These are phyloP conservation scores for Cardiospermum halicacabum DNA, from an alignment of 345 rosid species.

Conservation along the genomic window DNA sequence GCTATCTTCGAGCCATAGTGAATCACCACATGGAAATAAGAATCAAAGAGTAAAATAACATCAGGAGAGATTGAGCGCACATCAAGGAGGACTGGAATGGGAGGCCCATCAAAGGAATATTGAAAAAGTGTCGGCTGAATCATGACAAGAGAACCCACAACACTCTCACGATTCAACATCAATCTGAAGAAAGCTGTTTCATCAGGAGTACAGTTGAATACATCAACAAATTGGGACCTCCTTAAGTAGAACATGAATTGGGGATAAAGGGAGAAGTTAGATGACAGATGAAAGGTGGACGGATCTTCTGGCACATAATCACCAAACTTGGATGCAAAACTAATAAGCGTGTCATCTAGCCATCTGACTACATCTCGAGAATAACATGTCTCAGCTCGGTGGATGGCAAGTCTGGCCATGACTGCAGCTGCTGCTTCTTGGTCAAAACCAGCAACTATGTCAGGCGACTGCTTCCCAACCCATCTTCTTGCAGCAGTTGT, in stretches of 20 bases:
- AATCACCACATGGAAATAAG: slow-evolving; percentile 82
- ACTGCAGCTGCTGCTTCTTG: slow-evolving; percentile 97
- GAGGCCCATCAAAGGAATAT: slow-evolving; percentile 92
- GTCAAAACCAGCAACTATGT: slow-evolving; percentile 77
- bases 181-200: slow-evolving; percentile 84
- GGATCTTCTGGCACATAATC: slow-evolving; percentile 90
- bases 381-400: slow-evolving; percentile 59
- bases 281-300: slow-evolving; percentile 79
- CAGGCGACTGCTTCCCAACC: slow-evolving; percentile 73
- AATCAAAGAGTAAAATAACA: slow-evolving; percentile 83
- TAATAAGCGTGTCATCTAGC: slow-evolving; percentile 79
- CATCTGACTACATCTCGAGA: slow-evolving; percentile 86
- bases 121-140: slow-evolving; percentile 89
- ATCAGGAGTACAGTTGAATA: slow-evolving; percentile 81
- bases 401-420: slow-evolving; percentile 89
- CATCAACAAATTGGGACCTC: slow-evolving; percentile 96
- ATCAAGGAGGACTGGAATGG: slow-evolving; percentile 91
- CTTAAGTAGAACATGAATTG: slow-evolving; percentile 95
- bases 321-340: slow-evolving; percentile 77
- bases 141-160: slow-evolving; percentile 82
- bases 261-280: slow-evolving; percentile 89
- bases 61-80: slow-evolving; percentile 68
- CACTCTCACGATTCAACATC: slow-evolving; percentile 92
- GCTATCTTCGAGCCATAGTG: slow-evolving; percentile 88
- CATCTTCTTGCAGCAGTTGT: slow-evolving; percentile 95